phyloP scores from a whole-genome alignment of 2,329 filamentous ascomycete species.

The Diaporthe velutina region DNA sequence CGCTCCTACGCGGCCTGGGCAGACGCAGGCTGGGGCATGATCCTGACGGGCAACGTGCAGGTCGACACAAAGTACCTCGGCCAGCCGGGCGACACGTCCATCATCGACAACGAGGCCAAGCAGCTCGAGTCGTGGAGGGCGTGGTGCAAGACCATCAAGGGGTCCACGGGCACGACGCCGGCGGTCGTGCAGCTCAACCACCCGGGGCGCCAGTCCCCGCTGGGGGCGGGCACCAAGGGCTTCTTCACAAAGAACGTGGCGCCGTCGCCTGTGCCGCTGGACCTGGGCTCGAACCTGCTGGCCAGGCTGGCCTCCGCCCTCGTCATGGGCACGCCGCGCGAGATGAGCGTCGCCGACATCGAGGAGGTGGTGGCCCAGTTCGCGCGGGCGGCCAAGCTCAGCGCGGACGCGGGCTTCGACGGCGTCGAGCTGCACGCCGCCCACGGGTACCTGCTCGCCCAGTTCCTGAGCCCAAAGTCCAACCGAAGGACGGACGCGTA shows the following conservation, averaged over 20 bases:
- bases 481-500: slow-evolving; percentile 68
- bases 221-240: slow-evolving; percentile 49
- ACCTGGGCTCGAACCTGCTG: slow-evolving; percentile 55
- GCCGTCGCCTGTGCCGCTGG: slow-evolving; percentile 55
- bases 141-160: slow-evolving; percentile 63
- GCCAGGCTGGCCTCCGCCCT: slow-evolving; percentile 49
- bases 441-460: slow-evolving; percentile 70
- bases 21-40: slow-evolving; percentile 64
- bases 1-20: slow-evolving; percentile 67
- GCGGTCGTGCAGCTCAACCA: slow-evolving; percentile 74
- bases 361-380: slow-evolving; percentile 65
- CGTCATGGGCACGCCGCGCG: slow-evolving; percentile 66
- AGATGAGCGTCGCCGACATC: slow-evolving; percentile 68
- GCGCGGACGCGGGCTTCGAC: slow-evolving; percentile 59
- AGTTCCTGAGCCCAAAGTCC: slow-evolving; percentile 64
- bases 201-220: slow-evolving; percentile 66
- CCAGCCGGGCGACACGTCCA: slow-evolving; percentile 49
- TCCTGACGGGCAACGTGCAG: slow-evolving; percentile 64
- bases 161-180: slow-evolving; percentile 57
- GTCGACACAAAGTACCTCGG: slow-evolving; percentile 56
- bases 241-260: slow-evolving; percentile 64
- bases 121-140: slow-evolving; percentile 53
- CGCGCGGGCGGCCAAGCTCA: slow-evolving; percentile 63
- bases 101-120: slow-evolving; percentile 47
- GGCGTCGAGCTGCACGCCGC: slow-evolving; percentile 61